A percentile compares a stretch with the other conserved stretches of the same genome.
Evolutionary conservation across 1,139 yeast genomes (phyloP).

Genomic region (Protomyces macrosporus): DNA sequence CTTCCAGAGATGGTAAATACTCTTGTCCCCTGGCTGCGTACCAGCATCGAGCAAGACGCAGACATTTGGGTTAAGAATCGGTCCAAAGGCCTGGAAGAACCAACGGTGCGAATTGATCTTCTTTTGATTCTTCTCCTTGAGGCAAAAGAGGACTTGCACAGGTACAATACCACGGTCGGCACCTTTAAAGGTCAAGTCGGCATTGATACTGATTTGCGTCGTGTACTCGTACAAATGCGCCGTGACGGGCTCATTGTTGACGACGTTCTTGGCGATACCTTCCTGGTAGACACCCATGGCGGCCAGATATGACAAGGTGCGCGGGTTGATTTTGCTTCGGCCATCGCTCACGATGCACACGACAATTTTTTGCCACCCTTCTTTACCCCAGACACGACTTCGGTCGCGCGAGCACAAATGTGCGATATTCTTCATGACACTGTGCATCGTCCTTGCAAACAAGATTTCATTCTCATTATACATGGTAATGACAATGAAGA

Average conservation of each 20-base stretch:
- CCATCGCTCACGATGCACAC: conserved; percentile 76
- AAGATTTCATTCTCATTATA: conserved; percentile 73
- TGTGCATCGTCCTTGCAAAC: conserved; percentile 67
- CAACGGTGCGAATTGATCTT: conserved; percentile 80
- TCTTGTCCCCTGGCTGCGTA: conserved; percentile 65
- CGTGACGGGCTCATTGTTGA: conserved; percentile 62
- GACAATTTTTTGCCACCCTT: conserved; percentile 74
- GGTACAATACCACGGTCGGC: conserved; percentile 58
- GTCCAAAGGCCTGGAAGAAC: conserved; percentile 77
- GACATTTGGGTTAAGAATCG: conserved; percentile 62
- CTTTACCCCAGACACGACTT: conserved; percentile 60
- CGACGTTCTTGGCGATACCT: conserved; percentile 72
- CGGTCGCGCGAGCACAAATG: conserved; percentile 57
- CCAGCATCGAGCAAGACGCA: conserved; percentile 75
- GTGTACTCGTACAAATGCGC: conserved; percentile 78
- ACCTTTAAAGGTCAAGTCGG: conserved; percentile 52
- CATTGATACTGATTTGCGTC: conserved; percentile 66
- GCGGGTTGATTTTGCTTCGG: conserved; percentile 58
- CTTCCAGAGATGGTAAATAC: conserved; percentile 73
- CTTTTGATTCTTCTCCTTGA: conserved; percentile 67
- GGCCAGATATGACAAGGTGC: conserved; percentile 60
- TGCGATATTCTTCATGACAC: conserved; percentile 66
- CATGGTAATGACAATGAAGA: conserved; percentile 70
- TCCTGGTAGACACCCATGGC: conserved; percentile 76
- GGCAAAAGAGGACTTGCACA: conserved; percentile 67